These are phyloP conservation scores for Canna indica DNA, from an alignment of 176 grass and related monocot species.

Conservation along the genomic window DNA sequence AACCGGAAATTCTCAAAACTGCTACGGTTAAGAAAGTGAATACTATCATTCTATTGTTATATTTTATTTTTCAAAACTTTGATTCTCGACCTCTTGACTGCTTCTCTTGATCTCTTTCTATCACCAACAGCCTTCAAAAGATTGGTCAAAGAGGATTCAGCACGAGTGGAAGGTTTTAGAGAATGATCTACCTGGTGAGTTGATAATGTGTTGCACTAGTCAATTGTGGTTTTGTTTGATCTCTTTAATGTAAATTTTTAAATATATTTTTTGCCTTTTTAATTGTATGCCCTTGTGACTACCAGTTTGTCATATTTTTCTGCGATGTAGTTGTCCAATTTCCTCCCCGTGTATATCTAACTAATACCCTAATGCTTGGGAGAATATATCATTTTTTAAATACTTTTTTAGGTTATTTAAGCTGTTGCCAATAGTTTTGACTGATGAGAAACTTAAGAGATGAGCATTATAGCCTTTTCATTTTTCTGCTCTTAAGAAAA, in stretches of 20 bases:
- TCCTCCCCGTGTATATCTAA: too few species aligned
- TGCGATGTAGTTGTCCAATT: too few species aligned
- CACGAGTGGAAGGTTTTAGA: conserved; percentile 68
- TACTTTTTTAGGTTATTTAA: too few species aligned
- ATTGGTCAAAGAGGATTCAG: conserved; percentile 51
- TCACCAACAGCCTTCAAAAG: conserved; percentile 39
- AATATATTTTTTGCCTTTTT: not conserved
- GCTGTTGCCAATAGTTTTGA: too few species aligned
- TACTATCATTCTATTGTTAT: conserved; percentile 4
- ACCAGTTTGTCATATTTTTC: not conserved
- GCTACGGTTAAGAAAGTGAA: not conserved
- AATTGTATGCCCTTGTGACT: not conserved
- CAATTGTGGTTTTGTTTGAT: not conserved
- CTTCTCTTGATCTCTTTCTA: not conserved
- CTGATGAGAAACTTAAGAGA: not conserved
- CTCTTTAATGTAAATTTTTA: conserved; percentile 13
- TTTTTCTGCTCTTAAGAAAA: not conserved
- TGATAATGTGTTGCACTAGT: not conserved
- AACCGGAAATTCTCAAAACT: conserved; percentile 4
- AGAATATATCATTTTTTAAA: too few species aligned
- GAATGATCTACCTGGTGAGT: conserved; percentile 58
- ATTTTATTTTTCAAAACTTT: conserved; percentile 13
- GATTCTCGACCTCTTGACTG: conserved; percentile 7
- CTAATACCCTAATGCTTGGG: too few species aligned
- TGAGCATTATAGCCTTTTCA: not conserved